These are phyloP conservation scores for Stygiomarasmius scandens DNA, from an alignment of 1,284 basidiomycete species.

Conservation along the genomic window DNA sequence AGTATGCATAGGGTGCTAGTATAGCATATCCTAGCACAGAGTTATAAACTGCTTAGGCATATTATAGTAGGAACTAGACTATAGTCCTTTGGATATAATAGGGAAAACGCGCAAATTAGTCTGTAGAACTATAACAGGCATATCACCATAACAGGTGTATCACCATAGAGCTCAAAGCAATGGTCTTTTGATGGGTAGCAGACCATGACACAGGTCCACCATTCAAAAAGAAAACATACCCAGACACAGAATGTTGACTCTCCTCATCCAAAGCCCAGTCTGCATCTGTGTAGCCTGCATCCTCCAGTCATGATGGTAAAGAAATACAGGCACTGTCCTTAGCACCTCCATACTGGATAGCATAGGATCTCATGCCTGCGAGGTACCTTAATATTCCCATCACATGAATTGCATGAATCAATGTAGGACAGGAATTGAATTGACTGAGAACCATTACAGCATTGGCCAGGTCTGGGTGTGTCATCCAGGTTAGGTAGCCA, in stretches of 20 bases:
- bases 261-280: constrained; percentile 21
- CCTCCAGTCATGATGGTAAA: background rate
- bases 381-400: constrained; percentile 8
- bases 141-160: too few relatives aligned
- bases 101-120: too few relatives aligned
- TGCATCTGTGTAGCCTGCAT: constrained; percentile 13
- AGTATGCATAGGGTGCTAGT: too few relatives aligned
- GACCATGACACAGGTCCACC: constrained; percentile 25
- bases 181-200: background rate
- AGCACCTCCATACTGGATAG: constrained; percentile 15
- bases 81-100: too few relatives aligned
- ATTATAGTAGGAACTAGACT: too few relatives aligned
- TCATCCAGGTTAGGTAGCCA: too few relatives aligned
- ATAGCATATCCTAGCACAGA: too few relatives aligned
- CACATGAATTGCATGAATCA: background rate
- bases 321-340: background rate
- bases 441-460: constrained; percentile 7
- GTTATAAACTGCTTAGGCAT: too few relatives aligned
- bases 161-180: constrained; percentile 27
- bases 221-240: constrained; percentile 20
- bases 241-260: constrained; percentile 17
- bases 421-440: background rate
- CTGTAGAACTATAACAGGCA: too few relatives aligned
- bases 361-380: background rate
- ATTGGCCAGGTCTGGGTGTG: constrained; percentile 3